Evolutionary conservation across 345 rosid genomes (phyloP).

Genomic region (Garcia nutans): DNA sequence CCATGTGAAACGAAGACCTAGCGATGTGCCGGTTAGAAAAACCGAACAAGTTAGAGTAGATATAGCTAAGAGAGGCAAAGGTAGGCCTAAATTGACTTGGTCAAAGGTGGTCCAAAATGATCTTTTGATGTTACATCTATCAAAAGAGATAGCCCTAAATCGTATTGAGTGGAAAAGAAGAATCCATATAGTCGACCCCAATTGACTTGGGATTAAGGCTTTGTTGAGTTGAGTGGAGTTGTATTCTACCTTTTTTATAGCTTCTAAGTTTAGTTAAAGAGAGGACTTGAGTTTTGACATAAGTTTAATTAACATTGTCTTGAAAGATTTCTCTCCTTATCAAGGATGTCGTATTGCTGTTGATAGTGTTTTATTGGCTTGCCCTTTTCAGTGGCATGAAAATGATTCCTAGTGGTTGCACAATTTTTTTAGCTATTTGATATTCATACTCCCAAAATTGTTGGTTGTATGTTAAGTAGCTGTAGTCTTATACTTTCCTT

Average conservation of each 20-base stretch:
- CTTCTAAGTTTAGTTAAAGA: background rate
- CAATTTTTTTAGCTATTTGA: background rate
- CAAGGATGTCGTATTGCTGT: background rate
- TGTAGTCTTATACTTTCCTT: conserved; percentile 1
- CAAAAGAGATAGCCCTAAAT: too few relatives aligned
- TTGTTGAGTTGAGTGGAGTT: too few relatives aligned
- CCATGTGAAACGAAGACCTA: too few relatives aligned
- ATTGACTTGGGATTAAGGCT: too few relatives aligned
- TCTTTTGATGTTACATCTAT: too few relatives aligned
- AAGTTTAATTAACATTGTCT: background rate
- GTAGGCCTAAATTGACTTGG: too few relatives aligned
- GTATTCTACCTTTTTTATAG: background rate
- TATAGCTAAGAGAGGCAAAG: too few relatives aligned
- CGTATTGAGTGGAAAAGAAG: too few relatives aligned
- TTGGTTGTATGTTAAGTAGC: background rate
- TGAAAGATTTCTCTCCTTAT: background rate
- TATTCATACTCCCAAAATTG: background rate
- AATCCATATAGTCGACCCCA: too few relatives aligned
- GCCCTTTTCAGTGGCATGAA: background rate
- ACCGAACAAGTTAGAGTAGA: too few relatives aligned
- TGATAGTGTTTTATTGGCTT: background rate
- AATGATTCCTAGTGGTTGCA: background rate
- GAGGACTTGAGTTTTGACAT: background rate
- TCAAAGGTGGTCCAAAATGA: too few relatives aligned
- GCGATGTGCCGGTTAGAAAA: too few relatives aligned